A percentile compares a stretch with the other conserved stretches of the same genome.
Evolutionary conservation across 2,329 filamentous ascomycete species (phyloP).

Genomic region (Stachybotrys chartarum): DNA sequence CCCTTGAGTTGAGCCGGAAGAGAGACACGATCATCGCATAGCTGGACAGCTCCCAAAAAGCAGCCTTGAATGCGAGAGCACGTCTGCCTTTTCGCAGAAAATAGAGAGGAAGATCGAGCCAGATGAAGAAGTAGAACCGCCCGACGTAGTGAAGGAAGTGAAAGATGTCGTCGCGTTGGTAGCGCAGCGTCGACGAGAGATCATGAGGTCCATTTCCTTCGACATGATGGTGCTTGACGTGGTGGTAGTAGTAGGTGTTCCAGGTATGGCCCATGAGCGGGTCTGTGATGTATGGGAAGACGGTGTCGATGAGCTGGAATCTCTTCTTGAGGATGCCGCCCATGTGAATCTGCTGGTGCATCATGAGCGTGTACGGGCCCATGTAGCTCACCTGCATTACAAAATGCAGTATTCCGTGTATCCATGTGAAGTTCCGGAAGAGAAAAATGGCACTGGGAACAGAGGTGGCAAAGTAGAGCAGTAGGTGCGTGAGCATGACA

Average conservation of each 20-base stretch:
- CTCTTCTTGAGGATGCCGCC: constrained; percentile 56
- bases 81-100: constrained; percentile 58
- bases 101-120: constrained; percentile 69
- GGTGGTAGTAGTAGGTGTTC: constrained; percentile 81
- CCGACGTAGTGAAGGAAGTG: constrained; percentile 67
- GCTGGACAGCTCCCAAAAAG: constrained; percentile 53
- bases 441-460: constrained; percentile 62
- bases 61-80: constrained; percentile 45
- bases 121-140: constrained; percentile 66
- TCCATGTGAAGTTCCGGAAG: constrained; percentile 58
- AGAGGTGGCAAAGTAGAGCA: constrained; percentile 64
- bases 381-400: constrained; percentile 61
- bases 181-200: constrained; percentile 67
- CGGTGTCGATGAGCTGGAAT: constrained; percentile 48
- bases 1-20: constrained; percentile 41
- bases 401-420: constrained; percentile 60
- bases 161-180: constrained; percentile 60
- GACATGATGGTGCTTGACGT: constrained; percentile 80
- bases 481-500: constrained; percentile 68
- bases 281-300: constrained; percentile 68
- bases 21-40: constrained; percentile 42
- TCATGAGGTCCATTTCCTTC: constrained; percentile 75
- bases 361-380: constrained; percentile 71
- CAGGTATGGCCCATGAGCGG: constrained; percentile 77
- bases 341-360: constrained; percentile 80